These are phyloP conservation scores for Quillaja saponaria DNA, from an alignment of 306 rosid species.

Conservation along the genomic window DNA sequence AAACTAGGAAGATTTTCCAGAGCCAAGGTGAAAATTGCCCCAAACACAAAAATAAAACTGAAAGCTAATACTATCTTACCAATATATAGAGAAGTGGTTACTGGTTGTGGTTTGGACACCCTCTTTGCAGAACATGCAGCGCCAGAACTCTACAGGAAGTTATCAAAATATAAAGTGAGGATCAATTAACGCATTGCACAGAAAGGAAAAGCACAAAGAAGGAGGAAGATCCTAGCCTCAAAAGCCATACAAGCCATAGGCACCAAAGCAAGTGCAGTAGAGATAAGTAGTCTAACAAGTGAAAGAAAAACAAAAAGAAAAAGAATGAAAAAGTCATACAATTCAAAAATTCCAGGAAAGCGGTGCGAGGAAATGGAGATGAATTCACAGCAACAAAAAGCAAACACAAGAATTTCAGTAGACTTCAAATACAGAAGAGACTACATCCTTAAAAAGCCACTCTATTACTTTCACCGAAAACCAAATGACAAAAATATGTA, in stretches of 20 bases:
- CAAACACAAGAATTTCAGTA: too few relatives aligned
- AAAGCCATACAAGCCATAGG: too few relatives aligned
- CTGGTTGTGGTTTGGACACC: conserved; percentile 42
- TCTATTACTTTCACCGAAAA: too few relatives aligned
- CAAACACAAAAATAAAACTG: conserved; percentile 59
- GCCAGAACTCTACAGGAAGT: conserved; percentile 42
- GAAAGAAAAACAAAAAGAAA: background rate
- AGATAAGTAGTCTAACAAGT: background rate
- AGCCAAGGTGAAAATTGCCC: conserved; percentile 59
- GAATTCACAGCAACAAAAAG: too few relatives aligned
- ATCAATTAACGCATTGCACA: background rate
- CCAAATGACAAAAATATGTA: too few relatives aligned
- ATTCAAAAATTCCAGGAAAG: too few relatives aligned
- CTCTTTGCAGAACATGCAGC: conserved; percentile 25
- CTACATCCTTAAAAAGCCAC: too few relatives aligned
- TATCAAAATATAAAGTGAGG: conserved; percentile 9
- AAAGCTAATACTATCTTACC: conserved; percentile 62
- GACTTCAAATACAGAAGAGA: too few relatives aligned
- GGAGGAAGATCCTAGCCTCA: background rate
- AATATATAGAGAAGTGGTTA: conserved; percentile 40
- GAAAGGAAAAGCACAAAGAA: too few relatives aligned
- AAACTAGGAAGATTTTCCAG: conserved; percentile 71
- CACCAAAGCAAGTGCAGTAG: background rate
- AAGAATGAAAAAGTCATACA: too few relatives aligned
- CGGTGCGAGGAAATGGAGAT: too few relatives aligned